Evolutionary conservation across 2,329 filamentous ascomycete species (phyloP), one percentile per base, ranked within the genome.

Genomic region (Botryotinia calthae): DNA sequence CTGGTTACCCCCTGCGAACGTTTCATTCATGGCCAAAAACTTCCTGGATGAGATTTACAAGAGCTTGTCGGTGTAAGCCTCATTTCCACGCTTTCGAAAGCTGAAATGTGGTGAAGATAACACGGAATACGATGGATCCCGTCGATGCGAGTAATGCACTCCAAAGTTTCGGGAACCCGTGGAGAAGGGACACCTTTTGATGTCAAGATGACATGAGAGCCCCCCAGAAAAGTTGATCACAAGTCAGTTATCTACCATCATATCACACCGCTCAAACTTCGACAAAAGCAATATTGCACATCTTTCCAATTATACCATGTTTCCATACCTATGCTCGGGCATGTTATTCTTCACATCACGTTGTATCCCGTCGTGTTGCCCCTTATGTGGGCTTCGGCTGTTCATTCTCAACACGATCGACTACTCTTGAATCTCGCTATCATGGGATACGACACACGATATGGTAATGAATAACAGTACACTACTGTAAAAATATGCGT

Each of bases 11-110:
- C 64, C 48, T 67, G 64, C 64, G 9, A 28, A 56, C 64, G 64
- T 67, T 56, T 28, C 64, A 56, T 56, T 7, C 31, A 37, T 20
- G 44, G 44, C 18, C 10, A n/a, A 18, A 40, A 22, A 40, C 20
- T 20, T 28, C 18, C 61, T 37, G 22, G 14, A 40, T 40, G 31
- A 67, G 20, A 28, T 40, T 67, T 22, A 56, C 48, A 25, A 54
- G 34, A 67, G 64, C 48, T 28, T 31, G 64, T 42, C 46, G 64
- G 46, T 56, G 48, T 67, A 67, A 67, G 64, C 64, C 64, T 67
- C 34, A 56, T 67, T 67, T 56, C 31, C 64, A 66, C 46, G 14
- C 31, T 54, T 40, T 28, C 25, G 34, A 22, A 40, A 66, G 64
- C 48, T 66, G 64, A 67, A 56, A 56, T 40, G 48, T 37, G 40